Base-by-base conservation (phyloP, 306 rosid genomes). In the Begonia masoniana region DNA sequence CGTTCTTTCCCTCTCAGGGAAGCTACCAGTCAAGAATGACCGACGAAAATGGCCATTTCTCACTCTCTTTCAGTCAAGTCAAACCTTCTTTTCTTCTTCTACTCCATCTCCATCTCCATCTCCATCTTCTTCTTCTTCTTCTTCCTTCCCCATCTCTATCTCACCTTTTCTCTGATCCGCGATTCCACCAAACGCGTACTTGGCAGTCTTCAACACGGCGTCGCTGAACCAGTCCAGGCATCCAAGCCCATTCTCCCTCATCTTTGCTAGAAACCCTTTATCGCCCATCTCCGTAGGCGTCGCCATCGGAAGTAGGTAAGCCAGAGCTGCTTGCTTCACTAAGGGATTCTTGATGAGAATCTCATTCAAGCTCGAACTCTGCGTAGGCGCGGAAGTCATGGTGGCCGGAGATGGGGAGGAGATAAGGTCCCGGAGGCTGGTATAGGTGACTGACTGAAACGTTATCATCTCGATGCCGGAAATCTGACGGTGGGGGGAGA, bases 241-340 rank as follows among this genome's bases (percentile, higher is more conserved):
- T 0, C 78, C 76, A n/a, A 60, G 24, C 9, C 60, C 57, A 15
- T 58, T 52, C 1, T 63, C 62, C 61, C 41, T 64, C 12, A 83
- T 58, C 24, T 1, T 49, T 0, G 51, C 58, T 6, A 67, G 5
- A 0, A 75, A 16, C 9, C 74, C 70, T 12, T 54, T 60, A 13
- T 39, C 48, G 0, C 31, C 43, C 4, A 65, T 47, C 39, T 57
- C 52, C 11, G 51, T 43, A 13, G 70, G 69, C 6, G 70, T 26
- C 11, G 78, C 64, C 76, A 74, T 75, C 13, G 85, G 88, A 62
- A 69, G 78, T 10, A 86, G 82, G 53, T 86, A 86, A 11, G 88
- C 79, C 41, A 80, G 24, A 10, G 85, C 93, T 10, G 95, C 95
- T 12, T 75, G 80, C 58, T 80, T 82, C 5, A 86, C 75, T 1